These are phyloP conservation scores for Penicillium olsonii DNA, from an alignment of 2,329 filamentous ascomycete species.

Conservation along the genomic window DNA sequence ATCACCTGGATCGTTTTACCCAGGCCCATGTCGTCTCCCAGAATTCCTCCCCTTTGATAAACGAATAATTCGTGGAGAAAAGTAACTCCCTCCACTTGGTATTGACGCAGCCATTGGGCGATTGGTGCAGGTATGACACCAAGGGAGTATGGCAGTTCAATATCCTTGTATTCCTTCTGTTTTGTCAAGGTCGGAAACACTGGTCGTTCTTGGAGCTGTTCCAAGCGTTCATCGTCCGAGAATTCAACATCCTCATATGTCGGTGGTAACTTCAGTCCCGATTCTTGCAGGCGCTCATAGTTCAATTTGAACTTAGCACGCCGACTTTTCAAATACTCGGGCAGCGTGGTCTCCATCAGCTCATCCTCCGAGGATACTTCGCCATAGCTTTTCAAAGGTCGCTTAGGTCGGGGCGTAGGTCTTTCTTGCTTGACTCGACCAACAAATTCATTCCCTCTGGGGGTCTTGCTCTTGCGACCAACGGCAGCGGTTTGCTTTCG, in stretches of 20 bases:
- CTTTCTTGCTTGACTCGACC: conserved; percentile 36
- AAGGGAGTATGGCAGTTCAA: conserved; percentile 71
- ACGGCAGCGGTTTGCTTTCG: conserved; percentile 54
- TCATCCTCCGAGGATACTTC: conserved; percentile 56
- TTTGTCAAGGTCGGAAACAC: conserved; percentile 64
- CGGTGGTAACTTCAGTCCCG: conserved; percentile 75
- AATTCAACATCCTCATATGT: conserved; percentile 75
- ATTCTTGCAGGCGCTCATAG: conserved; percentile 61
- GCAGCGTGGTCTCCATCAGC: conserved; percentile 61
- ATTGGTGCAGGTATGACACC: conserved; percentile 85
- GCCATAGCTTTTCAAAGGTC: conserved; percentile 43
- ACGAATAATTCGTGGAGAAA: conserved; percentile 90
- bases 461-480: conserved; percentile 48
- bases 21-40: conserved; percentile 96
- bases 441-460: conserved; percentile 43
- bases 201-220: conserved; percentile 68
- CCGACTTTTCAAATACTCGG: conserved; percentile 72
- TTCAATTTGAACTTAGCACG: conserved; percentile 67
- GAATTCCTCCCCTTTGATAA: conserved; percentile 83
- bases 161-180: conserved; percentile 70
- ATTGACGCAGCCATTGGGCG: conserved; percentile 87
- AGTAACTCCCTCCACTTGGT: conserved; percentile 80
- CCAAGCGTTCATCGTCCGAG: conserved; percentile 66
- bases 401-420: conserved; percentile 22
- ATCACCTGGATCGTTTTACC: conserved; percentile 97